These are phyloP conservation scores for Arabidopsis suecica DNA, from an alignment of 345 rosid species.

Conservation along the genomic window DNA sequence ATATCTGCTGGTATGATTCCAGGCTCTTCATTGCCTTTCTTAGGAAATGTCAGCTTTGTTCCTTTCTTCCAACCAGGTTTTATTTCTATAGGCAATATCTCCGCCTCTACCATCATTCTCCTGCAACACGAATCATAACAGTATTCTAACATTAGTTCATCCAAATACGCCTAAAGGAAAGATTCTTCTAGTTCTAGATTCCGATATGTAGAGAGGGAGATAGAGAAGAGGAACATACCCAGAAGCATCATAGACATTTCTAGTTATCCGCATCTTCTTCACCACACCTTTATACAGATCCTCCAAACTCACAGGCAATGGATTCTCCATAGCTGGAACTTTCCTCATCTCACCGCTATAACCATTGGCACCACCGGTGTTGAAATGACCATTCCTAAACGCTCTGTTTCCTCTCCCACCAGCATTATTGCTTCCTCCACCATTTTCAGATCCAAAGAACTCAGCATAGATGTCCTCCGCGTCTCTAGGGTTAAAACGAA, in stretches of 20 bases:
- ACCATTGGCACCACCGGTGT: conserved; percentile 25
- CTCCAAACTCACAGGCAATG: conserved; percentile 79
- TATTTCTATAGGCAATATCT: conserved; percentile 82
- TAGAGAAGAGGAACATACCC: conserved; percentile 57
- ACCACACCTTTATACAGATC: conserved; percentile 78
- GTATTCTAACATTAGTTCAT: background rate
- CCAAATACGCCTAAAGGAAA: background rate
- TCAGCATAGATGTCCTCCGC: conserved; percentile 88
- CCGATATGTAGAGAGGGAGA: background rate
- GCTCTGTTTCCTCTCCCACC: conserved; percentile 48
- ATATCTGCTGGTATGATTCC: conserved; percentile 81
- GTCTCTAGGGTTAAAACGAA: conserved; percentile 67
- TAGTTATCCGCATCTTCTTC: conserved; percentile 79
- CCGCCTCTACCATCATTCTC: conserved; percentile 58
- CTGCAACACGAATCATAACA: conserved; percentile 46
- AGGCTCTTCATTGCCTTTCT: conserved; percentile 88
- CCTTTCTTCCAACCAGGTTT: conserved; percentile 99
- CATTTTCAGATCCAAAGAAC: conserved; percentile 67
- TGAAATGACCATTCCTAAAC: conserved; percentile 50
- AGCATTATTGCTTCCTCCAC: conserved; percentile 43
- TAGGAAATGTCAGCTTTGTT: conserved; percentile 86
- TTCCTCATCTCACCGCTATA: conserved; percentile 45
- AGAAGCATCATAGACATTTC: conserved; percentile 56
- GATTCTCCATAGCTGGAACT: conserved; percentile 66
- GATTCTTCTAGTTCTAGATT: background rate